These are phyloP conservation scores for Lactifluus piperatus DNA, from an alignment of 768 basidiomycete species.

Conservation along the genomic window DNA sequence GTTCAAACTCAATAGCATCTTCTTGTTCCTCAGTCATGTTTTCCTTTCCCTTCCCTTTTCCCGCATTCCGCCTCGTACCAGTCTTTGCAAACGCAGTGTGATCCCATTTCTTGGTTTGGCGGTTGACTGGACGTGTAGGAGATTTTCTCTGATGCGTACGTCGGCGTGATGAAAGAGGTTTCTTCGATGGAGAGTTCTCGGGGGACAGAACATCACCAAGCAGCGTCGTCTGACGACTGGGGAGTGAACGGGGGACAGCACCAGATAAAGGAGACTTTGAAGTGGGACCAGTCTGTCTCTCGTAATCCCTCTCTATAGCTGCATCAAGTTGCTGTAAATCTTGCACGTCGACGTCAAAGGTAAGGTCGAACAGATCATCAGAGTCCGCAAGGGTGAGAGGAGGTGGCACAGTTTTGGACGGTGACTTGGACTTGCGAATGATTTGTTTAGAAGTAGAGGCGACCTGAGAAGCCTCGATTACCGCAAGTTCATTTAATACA, in stretches of 20 bases:
- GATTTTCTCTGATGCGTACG: conserved; percentile 8
- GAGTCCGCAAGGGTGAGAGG: conserved; percentile 33
- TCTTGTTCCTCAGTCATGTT: conserved; percentile 37
- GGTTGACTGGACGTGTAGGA: conserved; percentile 36
- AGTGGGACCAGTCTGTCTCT: conserved; percentile 32
- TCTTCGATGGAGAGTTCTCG: conserved; percentile 26
- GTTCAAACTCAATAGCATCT: conserved; percentile 36
- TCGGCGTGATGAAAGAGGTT: not conserved
- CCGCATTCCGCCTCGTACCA: conserved; percentile 46
- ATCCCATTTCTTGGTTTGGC: conserved; percentile 84
- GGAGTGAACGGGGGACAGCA: conserved; percentile 22
- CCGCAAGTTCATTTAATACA: conserved; percentile 52
- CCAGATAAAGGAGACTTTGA: conserved; percentile 29
- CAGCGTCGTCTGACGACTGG: conserved; percentile 56
- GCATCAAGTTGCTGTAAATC: conserved; percentile 48
- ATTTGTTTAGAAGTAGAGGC: conserved; percentile 18
- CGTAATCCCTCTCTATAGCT: conserved; percentile 41
- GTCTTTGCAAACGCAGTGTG: conserved; percentile 80
- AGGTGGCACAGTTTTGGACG: conserved; percentile 8
- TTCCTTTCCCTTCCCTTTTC: conserved; percentile 43
- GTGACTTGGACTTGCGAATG: conserved; percentile 22
- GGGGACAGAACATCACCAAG: conserved; percentile 47
- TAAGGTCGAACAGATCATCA: conserved; percentile 29
- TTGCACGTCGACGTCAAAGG: conserved; percentile 45
- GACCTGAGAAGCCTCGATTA: conserved; percentile 55